Percentiles rank a stretch among this genome's conserved stretches.
These are phyloP conservation scores for Pseudonectria foliicola DNA, from an alignment of 2,329 filamentous ascomycete species.

Conservation along the genomic window DNA sequence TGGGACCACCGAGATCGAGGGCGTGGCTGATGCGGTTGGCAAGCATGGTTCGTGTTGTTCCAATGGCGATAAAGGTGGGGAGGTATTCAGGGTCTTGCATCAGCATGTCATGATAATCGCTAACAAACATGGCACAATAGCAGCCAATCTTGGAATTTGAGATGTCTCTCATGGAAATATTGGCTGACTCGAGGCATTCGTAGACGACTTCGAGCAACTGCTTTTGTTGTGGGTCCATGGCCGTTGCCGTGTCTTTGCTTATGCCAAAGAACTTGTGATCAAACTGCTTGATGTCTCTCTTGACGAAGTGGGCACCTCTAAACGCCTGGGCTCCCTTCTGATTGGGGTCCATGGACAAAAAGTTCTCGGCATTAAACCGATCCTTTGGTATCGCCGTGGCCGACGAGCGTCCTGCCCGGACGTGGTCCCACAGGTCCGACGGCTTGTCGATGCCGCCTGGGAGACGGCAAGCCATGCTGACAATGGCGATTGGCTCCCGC, in stretches of 20 bases:
- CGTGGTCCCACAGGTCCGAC: slow-evolving; percentile 17
- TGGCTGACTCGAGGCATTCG: slow-evolving; percentile 18
- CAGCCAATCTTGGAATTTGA: slow-evolving; percentile 19
- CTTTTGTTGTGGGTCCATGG: slow-evolving; percentile 19
- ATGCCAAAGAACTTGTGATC: slow-evolving; percentile 21
- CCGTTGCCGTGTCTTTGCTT: slow-evolving; percentile 18
- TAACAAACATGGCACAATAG: slow-evolving; percentile 18
- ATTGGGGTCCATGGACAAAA: slow-evolving; percentile 18
- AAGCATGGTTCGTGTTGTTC: slow-evolving; percentile 20
- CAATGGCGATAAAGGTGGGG: slow-evolving; percentile 19
- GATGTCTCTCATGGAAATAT: slow-evolving; percentile 16
- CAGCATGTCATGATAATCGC: slow-evolving; percentile 18
- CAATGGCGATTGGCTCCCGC: slow-evolving; percentile 18
- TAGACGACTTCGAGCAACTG: slow-evolving; percentile 18
- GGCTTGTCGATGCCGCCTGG: slow-evolving; percentile 19
- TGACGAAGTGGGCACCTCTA: slow-evolving; percentile 17
- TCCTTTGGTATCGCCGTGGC: slow-evolving; percentile 17
- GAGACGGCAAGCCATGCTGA: slow-evolving; percentile 18
- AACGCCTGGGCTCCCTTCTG: slow-evolving; percentile 17
- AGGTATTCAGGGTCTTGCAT: slow-evolving; percentile 19
- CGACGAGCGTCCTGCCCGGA: slow-evolving; percentile 14
- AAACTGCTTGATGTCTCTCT: slow-evolving; percentile 18
- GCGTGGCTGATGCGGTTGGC: slow-evolving; percentile 19
- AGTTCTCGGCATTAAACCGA: slow-evolving; percentile 19
- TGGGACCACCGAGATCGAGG: slow-evolving; percentile 17